Evolutionary conservation across 331 rosid species (phyloP).

Genomic region (Quercus tomentella): DNA sequence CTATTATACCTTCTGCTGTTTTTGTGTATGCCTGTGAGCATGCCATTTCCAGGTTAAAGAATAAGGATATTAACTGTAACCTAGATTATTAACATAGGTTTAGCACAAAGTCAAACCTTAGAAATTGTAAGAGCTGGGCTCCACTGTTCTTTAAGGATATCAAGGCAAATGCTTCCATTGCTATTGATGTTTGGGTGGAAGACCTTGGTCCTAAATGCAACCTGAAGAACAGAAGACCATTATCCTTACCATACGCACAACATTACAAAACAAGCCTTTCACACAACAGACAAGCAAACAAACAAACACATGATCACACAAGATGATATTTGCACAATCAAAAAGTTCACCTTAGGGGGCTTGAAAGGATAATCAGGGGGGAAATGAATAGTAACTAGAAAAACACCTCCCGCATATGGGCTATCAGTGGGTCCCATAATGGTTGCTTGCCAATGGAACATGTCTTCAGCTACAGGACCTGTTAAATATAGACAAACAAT

Average conservation of each 20-base stretch:
- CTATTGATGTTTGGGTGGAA: constrained; percentile 77
- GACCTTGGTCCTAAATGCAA: constrained; percentile 78
- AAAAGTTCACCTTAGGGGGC: constrained; percentile 64
- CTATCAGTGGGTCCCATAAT: constrained; percentile 84
- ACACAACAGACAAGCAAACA: neutral
- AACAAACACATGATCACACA: neutral
- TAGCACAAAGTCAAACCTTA: constrained; percentile 30
- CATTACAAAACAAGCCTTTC: neutral
- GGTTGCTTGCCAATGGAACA: constrained; percentile 84
- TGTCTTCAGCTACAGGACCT: constrained; percentile 86
- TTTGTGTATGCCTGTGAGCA: neutral
- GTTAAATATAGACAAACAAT: neutral
- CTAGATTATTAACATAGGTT: neutral
- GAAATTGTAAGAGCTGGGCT: constrained; percentile 82
- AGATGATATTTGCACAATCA: neutral
- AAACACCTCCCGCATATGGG: constrained; percentile 79
- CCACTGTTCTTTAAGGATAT: constrained; percentile 79
- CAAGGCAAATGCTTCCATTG: constrained; percentile 81
- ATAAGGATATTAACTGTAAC: neutral
- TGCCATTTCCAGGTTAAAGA: neutral
- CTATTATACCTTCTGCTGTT: neutral
- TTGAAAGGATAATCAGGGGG: constrained; percentile 82
- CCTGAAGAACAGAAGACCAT: constrained; percentile 26
- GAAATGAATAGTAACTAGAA: constrained; percentile 63
- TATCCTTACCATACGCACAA: neutral